Evolutionary conservation across 768 basidiomycete genomes (phyloP).

Genomic region (Russula sp.): DNA sequence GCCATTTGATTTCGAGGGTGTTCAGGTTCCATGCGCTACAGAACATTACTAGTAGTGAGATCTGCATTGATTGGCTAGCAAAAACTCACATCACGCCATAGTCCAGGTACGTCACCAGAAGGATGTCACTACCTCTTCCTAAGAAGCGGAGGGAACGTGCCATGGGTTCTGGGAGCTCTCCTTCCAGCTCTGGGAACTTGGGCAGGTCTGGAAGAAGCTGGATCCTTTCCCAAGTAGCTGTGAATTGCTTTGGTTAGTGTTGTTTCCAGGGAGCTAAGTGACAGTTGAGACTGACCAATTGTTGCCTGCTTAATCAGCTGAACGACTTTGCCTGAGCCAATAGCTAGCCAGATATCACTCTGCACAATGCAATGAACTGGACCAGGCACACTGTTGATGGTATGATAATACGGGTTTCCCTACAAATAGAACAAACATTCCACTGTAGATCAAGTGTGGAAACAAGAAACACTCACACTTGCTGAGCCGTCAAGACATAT

Average conservation of each 20-base stretch:
- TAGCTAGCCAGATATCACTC: background rate
- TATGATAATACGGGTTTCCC: background rate
- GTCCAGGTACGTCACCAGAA: constrained; percentile 1
- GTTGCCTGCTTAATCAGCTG: constrained; percentile 1
- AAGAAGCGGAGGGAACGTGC: background rate
- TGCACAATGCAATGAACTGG: constrained; percentile 2
- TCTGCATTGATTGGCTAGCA: background rate
- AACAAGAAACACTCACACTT: background rate
- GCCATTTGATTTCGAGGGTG: background rate
- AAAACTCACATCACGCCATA: background rate
- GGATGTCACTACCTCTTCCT: background rate
- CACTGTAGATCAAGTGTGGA: too few relatives aligned
- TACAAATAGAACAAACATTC: background rate
- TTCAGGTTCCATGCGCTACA: background rate
- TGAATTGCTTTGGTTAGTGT: background rate
- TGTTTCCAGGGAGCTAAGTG: background rate
- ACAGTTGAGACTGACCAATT: background rate
- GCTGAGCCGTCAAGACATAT: background rate
- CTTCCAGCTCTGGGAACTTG: background rate
- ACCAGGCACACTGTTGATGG: background rate
- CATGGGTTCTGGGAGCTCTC: background rate
- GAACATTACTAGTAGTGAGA: background rate
- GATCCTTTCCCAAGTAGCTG: too few relatives aligned
- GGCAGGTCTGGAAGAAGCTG: background rate
- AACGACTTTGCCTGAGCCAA: background rate